Evolutionary conservation across 805 yeast genomes (phyloP), one percentile per base, ranked within the genome.

Genomic region (Ogataea paraovalis): DNA sequence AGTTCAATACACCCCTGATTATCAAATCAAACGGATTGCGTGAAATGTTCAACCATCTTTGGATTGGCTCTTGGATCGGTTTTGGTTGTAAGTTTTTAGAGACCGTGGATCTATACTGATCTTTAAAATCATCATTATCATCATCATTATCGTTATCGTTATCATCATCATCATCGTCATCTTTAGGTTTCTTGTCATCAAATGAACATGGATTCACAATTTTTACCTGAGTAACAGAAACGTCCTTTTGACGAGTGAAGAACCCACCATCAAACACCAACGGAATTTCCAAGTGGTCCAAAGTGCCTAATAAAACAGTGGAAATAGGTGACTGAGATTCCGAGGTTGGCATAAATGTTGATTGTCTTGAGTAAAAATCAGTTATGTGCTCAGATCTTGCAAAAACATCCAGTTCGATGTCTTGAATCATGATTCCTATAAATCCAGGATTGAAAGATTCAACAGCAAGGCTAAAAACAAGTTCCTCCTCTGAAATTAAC

Each of bases 381-480:
- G 41, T 50, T 21, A 78, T 59, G 55, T 74, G 77, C 6, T 80
- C 74, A 41, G 87, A 79, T 56, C 82, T 83, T 1, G 92, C 97
- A 71, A 92, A 92, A 2, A 92, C 72, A 62, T 92, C 97, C 38
- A 92, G 65, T 54, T 87, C 92, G 9, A 84, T 83, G 13, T 80
- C 79, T 38, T 72, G 70, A 2, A 91, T 72, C 2, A 71, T 68
- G 4, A 90, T 79, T 2, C 85, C 74, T 54, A 90, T 72, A 66
- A 91, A 77, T 0, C 97, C 96, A 0, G 97, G 97, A 62, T 92
- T 92, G 57, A 83, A 79, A 0, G 95, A 96, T 49, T 81, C 85
- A 20, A 89, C 79, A 2, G 79, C 77, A 56, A 92, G 69, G 61
- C 85, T 87, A 68, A 92, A 89, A 0, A 90, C 77, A 41, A 92